These are phyloP conservation scores for Phytophthora crassamura DNA, from an alignment of 352 stramenopile genomes.

Conservation along the genomic window DNA sequence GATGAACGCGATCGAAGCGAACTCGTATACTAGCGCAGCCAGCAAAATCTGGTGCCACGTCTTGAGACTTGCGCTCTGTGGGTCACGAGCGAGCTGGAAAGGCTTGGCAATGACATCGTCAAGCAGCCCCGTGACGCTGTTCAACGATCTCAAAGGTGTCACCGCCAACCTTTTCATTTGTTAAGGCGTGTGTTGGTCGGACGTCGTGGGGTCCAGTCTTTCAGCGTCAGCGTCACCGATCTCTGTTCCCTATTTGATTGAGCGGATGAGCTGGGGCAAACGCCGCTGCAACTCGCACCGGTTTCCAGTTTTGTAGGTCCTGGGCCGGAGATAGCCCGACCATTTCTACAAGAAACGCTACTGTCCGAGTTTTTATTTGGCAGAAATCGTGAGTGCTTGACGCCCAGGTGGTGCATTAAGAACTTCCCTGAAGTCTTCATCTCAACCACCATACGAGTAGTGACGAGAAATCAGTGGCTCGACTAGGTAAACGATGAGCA, in stretches of 20 bases:
- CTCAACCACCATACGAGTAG: too few relatives aligned
- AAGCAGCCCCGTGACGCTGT: constrained; percentile 5
- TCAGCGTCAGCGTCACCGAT: neutral
- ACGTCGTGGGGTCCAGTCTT: neutral
- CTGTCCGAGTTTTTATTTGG: too few relatives aligned
- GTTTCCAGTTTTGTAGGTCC: too few relatives aligned
- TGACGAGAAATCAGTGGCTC: neutral
- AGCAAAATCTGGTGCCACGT: constrained; percentile 62
- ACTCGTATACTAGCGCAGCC: constrained; percentile 49
- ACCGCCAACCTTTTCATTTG: constrained; percentile 1
- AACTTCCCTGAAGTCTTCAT: too few relatives aligned
- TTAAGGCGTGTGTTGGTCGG: neutral
- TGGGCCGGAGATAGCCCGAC: too few relatives aligned
- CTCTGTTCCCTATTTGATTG: too few relatives aligned
- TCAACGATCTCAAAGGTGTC: constrained; percentile 1
- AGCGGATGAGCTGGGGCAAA: too few relatives aligned
- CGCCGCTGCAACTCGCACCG: too few relatives aligned
- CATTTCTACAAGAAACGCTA: too few relatives aligned
- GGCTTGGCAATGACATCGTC: constrained; percentile 4
- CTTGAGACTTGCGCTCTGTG: constrained; percentile 50
- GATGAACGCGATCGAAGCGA: constrained; percentile 57
- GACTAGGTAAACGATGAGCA: too few relatives aligned
- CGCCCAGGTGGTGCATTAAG: too few relatives aligned
- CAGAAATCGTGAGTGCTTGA: too few relatives aligned
- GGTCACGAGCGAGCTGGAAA: constrained; percentile 33